phyloP scores from a whole-genome alignment of 495 filamentous ascomycete species.

The Aspergillus hancockii region DNA sequence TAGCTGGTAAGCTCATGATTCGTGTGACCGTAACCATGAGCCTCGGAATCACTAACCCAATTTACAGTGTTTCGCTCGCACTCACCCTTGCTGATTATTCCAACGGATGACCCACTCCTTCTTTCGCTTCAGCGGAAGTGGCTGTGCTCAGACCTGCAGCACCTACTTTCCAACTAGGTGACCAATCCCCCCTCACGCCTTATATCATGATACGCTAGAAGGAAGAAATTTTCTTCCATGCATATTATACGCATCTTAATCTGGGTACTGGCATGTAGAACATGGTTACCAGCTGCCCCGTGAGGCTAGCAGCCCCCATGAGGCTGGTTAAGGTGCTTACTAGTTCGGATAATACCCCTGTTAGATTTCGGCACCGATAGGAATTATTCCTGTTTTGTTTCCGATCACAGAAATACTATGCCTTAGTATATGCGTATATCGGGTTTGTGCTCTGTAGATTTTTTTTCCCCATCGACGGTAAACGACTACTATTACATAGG shows the following conservation, averaged over 20 bases:
- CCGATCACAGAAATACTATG: neutral
- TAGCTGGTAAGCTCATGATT: neutral
- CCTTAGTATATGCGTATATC: neutral
- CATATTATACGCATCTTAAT: neutral
- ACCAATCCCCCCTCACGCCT: neutral
- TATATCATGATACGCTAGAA: constrained; percentile 1
- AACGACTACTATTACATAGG: neutral
- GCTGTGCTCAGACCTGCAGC: constrained; percentile 2
- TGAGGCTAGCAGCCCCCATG: neutral
- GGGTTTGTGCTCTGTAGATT: neutral
- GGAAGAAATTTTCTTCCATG: constrained; percentile 3
- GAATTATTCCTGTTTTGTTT: neutral
- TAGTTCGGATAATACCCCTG: constrained; percentile 1
- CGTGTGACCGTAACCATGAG: neutral
- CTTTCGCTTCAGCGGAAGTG: neutral
- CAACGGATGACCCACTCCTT: neutral
- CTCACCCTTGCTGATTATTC: constrained; percentile 4
- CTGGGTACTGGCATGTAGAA: neutral
- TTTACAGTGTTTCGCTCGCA: too few relatives aligned
- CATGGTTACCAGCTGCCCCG: neutral
- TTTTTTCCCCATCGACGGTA: neutral
- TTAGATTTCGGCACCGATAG: neutral
- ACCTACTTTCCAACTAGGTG: neutral
- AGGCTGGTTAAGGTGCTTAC: constrained; percentile 4
- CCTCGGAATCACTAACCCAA: constrained; percentile 8